phyloP scores from a whole-genome alignment of 2,329 filamentous ascomycete genomes.

The Cryphonectria nitschkei region DNA sequence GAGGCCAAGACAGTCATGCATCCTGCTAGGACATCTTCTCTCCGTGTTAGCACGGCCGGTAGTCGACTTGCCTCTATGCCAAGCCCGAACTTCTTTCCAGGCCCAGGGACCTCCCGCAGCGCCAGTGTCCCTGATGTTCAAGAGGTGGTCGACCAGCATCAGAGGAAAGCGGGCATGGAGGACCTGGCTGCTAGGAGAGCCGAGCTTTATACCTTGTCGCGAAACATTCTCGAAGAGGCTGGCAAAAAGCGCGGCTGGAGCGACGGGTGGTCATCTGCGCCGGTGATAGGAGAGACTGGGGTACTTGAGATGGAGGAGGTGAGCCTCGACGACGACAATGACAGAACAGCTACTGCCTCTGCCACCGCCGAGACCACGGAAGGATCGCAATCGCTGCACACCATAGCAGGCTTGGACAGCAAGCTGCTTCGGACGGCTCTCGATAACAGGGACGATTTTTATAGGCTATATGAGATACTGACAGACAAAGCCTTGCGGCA shows the following conservation, averaged over 20 bases:
- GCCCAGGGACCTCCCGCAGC: constrained; percentile 43
- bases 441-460: constrained; percentile 65
- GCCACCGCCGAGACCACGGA: constrained; percentile 26
- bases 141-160: constrained; percentile 40
- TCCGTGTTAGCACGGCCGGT: constrained; percentile 47
- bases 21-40: constrained; percentile 66
- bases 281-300: constrained; percentile 50
- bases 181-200: constrained; percentile 82
- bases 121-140: constrained; percentile 41
- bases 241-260: constrained; percentile 75
- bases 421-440: constrained; percentile 64
- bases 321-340: constrained; percentile 54
- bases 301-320: constrained; percentile 60
- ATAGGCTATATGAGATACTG: constrained; percentile 71
- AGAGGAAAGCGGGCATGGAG: constrained; percentile 68
- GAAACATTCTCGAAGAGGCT: constrained; percentile 76
- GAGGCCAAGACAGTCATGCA: constrained; percentile 75
- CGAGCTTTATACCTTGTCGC: constrained; percentile 78
- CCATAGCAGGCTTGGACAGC: constrained; percentile 54
- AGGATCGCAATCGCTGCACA: constrained; percentile 30
- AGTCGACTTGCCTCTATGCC: constrained; percentile 41
- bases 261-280: constrained; percentile 72
- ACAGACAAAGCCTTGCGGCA: constrained; percentile 84
- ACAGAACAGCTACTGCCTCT: constrained; percentile 38
- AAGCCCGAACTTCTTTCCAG: constrained; percentile 59